These are phyloP conservation scores for Vachellia collinsii DNA, from an alignment of 306 rosid genomes.

Conservation along the genomic window DNA sequence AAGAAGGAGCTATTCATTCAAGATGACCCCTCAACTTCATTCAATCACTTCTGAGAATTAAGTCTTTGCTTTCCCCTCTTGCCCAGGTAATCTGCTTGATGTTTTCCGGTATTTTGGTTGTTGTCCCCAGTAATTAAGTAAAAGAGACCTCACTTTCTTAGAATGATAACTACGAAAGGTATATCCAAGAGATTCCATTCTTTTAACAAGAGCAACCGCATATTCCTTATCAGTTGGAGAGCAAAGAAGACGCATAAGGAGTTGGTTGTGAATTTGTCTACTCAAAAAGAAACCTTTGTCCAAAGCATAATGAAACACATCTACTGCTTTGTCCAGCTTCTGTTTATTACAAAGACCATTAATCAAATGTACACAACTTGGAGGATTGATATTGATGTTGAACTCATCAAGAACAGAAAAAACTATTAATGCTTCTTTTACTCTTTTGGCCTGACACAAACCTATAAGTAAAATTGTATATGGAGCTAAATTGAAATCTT, in stretches of 20 bases:
- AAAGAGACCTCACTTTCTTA: conserved; percentile 43
- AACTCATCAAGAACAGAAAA: conserved; percentile 68
- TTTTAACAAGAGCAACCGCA: conserved; percentile 52
- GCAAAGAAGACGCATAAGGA: conserved; percentile 49
- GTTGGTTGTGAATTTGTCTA: conserved; percentile 44
- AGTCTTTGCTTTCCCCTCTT: conserved; percentile 3
- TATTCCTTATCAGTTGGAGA: conserved; percentile 40
- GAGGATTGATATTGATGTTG: conserved; percentile 54
- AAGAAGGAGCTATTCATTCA: conserved; percentile 15
- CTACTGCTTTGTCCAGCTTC: conserved; percentile 54
- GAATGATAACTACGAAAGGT: conserved; percentile 27
- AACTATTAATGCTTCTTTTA: conserved; percentile 55
- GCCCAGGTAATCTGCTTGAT: not conserved
- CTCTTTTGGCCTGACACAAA: conserved; percentile 61
- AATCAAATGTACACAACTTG: conserved; percentile 82
- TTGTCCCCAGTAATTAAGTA: conserved; percentile 12
- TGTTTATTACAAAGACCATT: conserved; percentile 51
- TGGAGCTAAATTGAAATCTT: conserved; percentile 65
- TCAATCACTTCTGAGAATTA: conserved; percentile 5
- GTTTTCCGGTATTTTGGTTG: not conserved
- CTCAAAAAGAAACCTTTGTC: conserved; percentile 58
- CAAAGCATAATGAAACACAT: conserved; percentile 61
- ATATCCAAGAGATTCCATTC: conserved; percentile 63
- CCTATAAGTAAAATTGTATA: conserved; percentile 84
- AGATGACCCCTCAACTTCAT: conserved; percentile 10